phyloP scores from a whole-genome alignment of 2,329 filamentous ascomycete genomes.

The Aspergillus fijiensis region DNA sequence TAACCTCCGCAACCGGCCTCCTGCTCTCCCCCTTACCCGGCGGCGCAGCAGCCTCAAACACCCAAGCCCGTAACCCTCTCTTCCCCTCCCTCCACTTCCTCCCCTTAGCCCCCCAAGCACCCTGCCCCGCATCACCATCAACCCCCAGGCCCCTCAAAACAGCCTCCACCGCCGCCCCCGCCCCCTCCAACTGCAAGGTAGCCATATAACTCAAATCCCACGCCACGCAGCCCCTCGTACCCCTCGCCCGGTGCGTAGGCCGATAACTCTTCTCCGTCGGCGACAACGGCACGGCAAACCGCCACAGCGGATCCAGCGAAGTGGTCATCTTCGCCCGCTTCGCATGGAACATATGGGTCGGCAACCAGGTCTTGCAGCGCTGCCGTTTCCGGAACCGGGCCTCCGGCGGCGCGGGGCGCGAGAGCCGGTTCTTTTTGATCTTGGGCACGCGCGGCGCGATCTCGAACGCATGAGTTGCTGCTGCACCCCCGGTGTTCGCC shows the following conservation, averaged over 20 bases:
- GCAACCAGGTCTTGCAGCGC: constrained; percentile 85
- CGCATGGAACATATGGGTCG: constrained; percentile 90
- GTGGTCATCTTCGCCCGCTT: constrained; percentile 88
- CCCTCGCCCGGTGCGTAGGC: constrained; percentile 76
- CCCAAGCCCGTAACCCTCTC: constrained; percentile 58
- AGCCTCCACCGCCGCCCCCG: constrained; percentile 60
- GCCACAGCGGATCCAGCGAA: constrained; percentile 78
- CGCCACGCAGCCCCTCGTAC: constrained; percentile 71
- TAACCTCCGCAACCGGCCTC: constrained; percentile 68
- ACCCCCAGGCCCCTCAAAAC: constrained; percentile 62
- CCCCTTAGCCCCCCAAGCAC: constrained; percentile 62
- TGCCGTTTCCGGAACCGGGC: constrained; percentile 83
- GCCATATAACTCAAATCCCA: constrained; percentile 97
- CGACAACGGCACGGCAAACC: constrained; percentile 80
- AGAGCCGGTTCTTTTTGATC: constrained; percentile 68
- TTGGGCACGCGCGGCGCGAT: constrained; percentile 56
- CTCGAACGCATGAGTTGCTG: constrained; percentile 26
- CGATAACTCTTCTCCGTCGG: constrained; percentile 89
- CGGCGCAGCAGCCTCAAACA: constrained; percentile 47
- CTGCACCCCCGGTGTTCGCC: constrained; percentile 25
- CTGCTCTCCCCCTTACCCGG: constrained; percentile 46
- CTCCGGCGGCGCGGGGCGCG: constrained; percentile 60
- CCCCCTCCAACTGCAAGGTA: constrained; percentile 75
- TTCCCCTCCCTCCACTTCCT: constrained; percentile 69
- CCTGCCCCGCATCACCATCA: constrained; percentile 47